phyloP scores from a whole-genome alignment of 306 rosid species.

The Vachellia pachyceras region DNA sequence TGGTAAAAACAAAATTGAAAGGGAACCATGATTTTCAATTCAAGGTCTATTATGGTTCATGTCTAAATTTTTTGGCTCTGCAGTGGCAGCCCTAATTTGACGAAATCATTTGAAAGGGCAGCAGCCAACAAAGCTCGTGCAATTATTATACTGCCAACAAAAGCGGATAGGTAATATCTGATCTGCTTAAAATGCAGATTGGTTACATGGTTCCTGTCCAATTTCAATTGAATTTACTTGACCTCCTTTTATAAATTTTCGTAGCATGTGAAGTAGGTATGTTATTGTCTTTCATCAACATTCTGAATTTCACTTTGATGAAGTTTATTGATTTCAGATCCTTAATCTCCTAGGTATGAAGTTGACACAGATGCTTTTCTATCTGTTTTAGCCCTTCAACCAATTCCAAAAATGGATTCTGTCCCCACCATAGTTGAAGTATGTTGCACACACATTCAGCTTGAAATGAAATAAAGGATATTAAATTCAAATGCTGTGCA shows the following conservation, averaged over 20 bases:
- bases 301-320: constrained; percentile 28
- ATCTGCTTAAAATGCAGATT: constrained; percentile 29
- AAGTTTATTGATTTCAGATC: constrained; percentile 53
- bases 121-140: constrained; percentile 75
- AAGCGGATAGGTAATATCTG: constrained; percentile 82
- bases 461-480: constrained; percentile 17
- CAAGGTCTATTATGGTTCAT: constrained; percentile 22
- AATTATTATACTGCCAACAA: constrained; percentile 88
- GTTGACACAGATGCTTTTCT: constrained; percentile 99
- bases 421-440: constrained; percentile 96
- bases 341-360: constrained; percentile 71
- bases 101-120: constrained; percentile 18
- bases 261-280: too few species aligned
- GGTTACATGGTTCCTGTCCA: too few species aligned
- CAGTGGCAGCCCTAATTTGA: constrained; percentile 60
- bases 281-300: constrained; percentile 3
- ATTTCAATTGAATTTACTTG: too few species aligned
- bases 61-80: constrained; percentile 49
- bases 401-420: constrained; percentile 80
- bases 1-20: background rate
- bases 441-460: constrained; percentile 40
- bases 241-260: too few species aligned
- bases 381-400: constrained; percentile 95
- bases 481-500: background rate
- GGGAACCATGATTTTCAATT: background rate